Conservation (phyloP, 2,329 filamentous ascomycete species). For the Penicillium brevicompactum region DNA sequence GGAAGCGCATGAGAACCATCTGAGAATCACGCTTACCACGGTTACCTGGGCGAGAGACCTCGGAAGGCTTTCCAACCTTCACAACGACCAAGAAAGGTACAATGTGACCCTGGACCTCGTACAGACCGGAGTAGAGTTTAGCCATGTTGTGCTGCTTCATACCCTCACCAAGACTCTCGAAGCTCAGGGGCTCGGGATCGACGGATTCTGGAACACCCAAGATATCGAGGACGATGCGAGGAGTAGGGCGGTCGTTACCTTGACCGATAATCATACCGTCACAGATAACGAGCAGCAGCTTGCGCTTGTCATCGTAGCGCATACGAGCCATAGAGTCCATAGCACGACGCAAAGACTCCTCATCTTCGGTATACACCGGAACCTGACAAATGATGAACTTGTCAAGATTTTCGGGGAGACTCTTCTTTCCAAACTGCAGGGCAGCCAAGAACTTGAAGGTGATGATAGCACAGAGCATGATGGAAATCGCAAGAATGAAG, state of each 20-base stretch:
- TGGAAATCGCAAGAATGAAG: conserved; percentile 81
- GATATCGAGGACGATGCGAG: conserved; percentile 97
- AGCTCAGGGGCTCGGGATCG: conserved; percentile 93
- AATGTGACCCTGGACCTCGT: conserved; percentile 97
- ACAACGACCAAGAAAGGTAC: conserved; percentile 96
- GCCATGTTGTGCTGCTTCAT: conserved; percentile 99
- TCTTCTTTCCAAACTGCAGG: conserved; percentile 89
- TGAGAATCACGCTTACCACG: conserved; percentile 99
- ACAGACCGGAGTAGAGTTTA: conserved; percentile 96
- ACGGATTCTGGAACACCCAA: conserved; percentile 90
- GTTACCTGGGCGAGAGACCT: conserved; percentile 79
- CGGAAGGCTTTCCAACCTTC: conserved; percentile 87
- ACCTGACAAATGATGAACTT: conserved; percentile 99
- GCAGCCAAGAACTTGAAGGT: conserved; percentile 96
- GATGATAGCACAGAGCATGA: conserved; percentile 78
- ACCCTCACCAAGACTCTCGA: conserved; percentile 93
- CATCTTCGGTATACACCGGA: conserved; percentile 96
- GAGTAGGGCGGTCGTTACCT: conserved; percentile 94
- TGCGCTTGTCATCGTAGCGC: conserved; percentile 94
- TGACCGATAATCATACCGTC: conserved; percentile 96
- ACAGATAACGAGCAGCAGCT: conserved; percentile 93
- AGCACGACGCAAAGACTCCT: conserved; percentile 92
- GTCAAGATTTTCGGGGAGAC: conserved; percentile 90
- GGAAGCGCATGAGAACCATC: conserved; percentile 97
- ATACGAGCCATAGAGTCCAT: conserved; percentile 95